These are phyloP conservation scores for Magnolia officinalis DNA, from an alignment of 164 flowering plant species.

Conservation along the genomic window DNA sequence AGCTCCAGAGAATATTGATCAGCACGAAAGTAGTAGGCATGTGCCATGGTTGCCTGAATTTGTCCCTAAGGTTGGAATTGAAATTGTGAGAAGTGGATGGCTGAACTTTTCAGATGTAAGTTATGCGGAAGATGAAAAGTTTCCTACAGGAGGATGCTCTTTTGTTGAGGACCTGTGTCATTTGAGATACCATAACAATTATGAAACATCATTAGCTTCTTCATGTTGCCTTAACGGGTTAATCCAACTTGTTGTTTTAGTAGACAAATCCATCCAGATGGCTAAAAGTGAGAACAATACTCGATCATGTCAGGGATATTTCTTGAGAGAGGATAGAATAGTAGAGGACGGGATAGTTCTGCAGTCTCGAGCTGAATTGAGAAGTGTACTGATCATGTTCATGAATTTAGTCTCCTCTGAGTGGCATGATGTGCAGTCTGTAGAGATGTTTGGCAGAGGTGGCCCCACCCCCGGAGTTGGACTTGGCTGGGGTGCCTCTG, in stretches of 20 bases:
- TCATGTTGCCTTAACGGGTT: constrained; percentile 65
- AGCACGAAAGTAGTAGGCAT: constrained; percentile 10
- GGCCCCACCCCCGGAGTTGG: constrained; percentile 97
- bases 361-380: constrained; percentile 40
- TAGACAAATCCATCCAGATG: constrained; percentile 50
- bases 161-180: constrained; percentile 44
- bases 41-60: constrained; percentile 70
- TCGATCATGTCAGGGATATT: constrained; percentile 12
- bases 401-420: constrained; percentile 38
- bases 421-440: constrained; percentile 44
- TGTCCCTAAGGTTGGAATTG: constrained; percentile 66
- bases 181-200: constrained; percentile 40
- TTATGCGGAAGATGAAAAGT: constrained; percentile 8
- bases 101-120: constrained; percentile 29
- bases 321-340: constrained; percentile 43
- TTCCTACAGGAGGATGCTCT: constrained; percentile 28
- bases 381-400: constrained; percentile 29
- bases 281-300: constrained; percentile 29
- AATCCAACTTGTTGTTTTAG: constrained; percentile 32
- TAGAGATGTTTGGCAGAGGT: constrained; percentile 85
- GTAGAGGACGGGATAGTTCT: constrained; percentile 55
- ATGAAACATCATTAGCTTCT: constrained; percentile 62
- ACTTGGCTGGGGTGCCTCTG: constrained; percentile 85
- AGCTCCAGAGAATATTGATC: constrained; percentile 36
- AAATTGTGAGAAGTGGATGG: constrained; percentile 47